Evolutionary conservation across 192 early-diverging fungal species (phyloP).

Genomic region (Irineochytrium annulatum): DNA sequence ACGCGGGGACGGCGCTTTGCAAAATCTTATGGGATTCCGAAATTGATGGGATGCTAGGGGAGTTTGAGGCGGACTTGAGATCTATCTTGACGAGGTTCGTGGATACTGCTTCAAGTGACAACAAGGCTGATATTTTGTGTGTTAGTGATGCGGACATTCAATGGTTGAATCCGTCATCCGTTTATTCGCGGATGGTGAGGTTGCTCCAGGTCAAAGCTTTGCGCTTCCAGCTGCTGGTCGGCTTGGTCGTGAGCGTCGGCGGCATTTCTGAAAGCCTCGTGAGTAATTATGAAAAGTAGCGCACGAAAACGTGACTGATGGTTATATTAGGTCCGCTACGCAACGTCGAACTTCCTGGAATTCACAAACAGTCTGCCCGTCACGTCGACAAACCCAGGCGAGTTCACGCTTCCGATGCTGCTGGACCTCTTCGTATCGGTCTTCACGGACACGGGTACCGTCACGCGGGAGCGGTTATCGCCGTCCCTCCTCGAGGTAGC

Average conservation of each 20-base stretch:
- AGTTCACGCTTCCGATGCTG: constrained; percentile 31
- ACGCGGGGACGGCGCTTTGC: constrained; percentile 63
- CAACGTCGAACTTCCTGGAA: constrained; percentile 59
- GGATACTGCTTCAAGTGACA: too few relatives aligned
- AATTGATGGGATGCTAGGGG: constrained; percentile 15
- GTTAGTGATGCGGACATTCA: constrained; percentile 27
- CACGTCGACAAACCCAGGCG: constrained; percentile 10
- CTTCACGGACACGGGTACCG: constrained; percentile 19
- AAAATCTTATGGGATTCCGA: constrained; percentile 38
- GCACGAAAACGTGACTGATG: too few relatives aligned
- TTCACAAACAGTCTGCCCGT: constrained; percentile 49
- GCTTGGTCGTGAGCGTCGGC: constrained; percentile 73
- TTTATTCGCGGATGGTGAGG: constrained; percentile 60
- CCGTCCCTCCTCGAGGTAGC: constrained; percentile 64
- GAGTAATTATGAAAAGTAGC: constrained; percentile 8
- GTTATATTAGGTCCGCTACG: constrained; percentile 69
- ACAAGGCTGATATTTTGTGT: too few relatives aligned
- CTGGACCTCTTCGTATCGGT: constrained; percentile 7
- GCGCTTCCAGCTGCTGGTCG: constrained; percentile 55
- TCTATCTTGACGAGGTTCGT: too few relatives aligned
- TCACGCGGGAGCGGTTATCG: constrained; percentile 61
- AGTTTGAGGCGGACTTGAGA: too few relatives aligned
- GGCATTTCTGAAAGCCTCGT: constrained; percentile 75
- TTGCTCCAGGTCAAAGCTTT: constrained; percentile 53
- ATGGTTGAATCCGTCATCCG: constrained; percentile 59